Evolutionary conservation across 148 eudicot genomes (phyloP).

Genomic region (Diospyros lotus): DNA sequence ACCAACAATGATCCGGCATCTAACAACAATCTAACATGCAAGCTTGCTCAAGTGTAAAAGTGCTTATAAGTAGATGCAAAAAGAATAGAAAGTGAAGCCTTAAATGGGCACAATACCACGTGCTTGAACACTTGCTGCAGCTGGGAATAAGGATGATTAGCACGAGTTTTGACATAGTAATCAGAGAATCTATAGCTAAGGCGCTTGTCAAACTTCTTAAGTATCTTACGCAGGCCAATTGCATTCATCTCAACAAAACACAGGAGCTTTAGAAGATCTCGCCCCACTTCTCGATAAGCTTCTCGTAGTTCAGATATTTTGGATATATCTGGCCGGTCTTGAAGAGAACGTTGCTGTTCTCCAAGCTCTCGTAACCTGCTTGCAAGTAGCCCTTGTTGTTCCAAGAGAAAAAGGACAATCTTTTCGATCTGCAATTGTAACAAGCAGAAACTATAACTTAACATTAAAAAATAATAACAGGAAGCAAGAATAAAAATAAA

Average conservation of each 20-base stretch:
- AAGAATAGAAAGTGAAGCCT: neutral
- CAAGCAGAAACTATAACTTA: neutral
- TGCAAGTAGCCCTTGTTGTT: constrained; percentile 88
- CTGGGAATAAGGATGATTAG: constrained; percentile 93
- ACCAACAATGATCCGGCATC: neutral
- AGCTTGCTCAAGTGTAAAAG: neutral
- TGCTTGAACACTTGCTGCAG: constrained; percentile 95
- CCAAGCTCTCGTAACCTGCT: constrained; percentile 57
- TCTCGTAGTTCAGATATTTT: constrained; percentile 59
- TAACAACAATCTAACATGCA: neutral
- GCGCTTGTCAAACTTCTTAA: constrained; percentile 90
- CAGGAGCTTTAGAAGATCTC: constrained; percentile 73
- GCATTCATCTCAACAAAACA: constrained; percentile 83
- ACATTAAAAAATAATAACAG: neutral
- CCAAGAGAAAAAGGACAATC: constrained; percentile 76
- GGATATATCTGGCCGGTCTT: constrained; percentile 53
- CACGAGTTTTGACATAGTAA: constrained; percentile 89
- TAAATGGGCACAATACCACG: constrained; percentile 51
- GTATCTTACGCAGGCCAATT: constrained; percentile 82
- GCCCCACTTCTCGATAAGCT: constrained; percentile 69
- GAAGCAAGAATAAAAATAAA: neutral
- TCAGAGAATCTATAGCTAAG: constrained; percentile 76
- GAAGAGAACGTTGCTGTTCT: constrained; percentile 54
- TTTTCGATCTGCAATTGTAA: constrained; percentile 59
- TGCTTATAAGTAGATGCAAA: neutral